Percentiles rank a stretch among this genome's conserved stretches.
Evolutionary conservation across 2,329 filamentous ascomycete species (phyloP).

Genomic region (Tolypocladium amazonense): DNA sequence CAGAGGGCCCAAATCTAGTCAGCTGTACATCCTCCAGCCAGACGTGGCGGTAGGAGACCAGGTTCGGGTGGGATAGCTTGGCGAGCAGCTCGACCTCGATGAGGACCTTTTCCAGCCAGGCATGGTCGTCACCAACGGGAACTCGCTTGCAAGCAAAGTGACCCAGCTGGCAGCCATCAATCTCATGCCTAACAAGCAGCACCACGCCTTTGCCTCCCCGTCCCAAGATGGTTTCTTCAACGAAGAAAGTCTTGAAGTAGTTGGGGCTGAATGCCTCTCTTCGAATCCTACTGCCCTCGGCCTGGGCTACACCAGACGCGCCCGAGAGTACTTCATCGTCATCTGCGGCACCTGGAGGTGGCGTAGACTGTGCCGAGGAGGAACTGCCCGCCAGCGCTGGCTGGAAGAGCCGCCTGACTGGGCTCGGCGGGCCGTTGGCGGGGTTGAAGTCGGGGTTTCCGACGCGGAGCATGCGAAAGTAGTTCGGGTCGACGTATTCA

Average conservation of each 20-base stretch:
- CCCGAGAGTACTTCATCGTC: conserved; percentile 42
- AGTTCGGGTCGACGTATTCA: conserved; percentile 78
- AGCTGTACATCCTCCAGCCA: conserved; percentile 88
- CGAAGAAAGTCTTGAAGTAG: conserved; percentile 90
- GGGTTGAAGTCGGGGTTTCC: conserved; percentile 33
- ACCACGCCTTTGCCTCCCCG: conserved; percentile 92
- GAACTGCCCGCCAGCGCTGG: conserved; percentile 23
- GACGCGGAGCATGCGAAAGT: conserved; percentile 84
- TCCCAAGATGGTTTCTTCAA: conserved; percentile 77
- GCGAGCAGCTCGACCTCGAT: conserved; percentile 89
- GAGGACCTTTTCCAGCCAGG: conserved; percentile 88
- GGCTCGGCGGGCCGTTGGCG: conserved; percentile 37
- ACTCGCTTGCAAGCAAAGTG: conserved; percentile 96
- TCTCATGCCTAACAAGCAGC: conserved; percentile 80
- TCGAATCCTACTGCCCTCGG: conserved; percentile 61
- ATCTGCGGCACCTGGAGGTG: conserved; percentile 11
- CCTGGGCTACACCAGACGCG: conserved; percentile 34
- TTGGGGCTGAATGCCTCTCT: conserved; percentile 80
- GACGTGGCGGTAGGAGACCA: conserved; percentile 93
- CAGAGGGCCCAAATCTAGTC: conserved; percentile 77
- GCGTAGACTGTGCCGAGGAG: conserved; percentile 5
- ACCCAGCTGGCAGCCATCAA: conserved; percentile 80
- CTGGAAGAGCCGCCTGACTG: conserved; percentile 42
- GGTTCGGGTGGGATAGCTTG: conserved; percentile 83
- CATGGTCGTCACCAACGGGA: conserved; percentile 87